Conservation (phyloP, 208 protist species). For the Eutreptiella sp. region DNA sequence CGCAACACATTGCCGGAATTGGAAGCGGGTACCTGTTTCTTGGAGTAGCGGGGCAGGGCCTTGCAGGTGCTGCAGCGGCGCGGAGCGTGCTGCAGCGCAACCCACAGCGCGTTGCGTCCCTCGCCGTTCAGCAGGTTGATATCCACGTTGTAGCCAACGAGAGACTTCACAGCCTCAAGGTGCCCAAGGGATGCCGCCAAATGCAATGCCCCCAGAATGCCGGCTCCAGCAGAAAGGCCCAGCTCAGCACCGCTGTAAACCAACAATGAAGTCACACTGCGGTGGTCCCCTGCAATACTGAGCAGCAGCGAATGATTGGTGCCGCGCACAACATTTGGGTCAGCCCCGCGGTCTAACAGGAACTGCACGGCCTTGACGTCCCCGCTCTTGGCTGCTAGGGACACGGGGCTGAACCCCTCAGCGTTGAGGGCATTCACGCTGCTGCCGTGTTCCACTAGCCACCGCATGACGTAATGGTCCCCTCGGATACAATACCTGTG, state of each 20-base stretch:
- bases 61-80: no score
- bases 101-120: conserved; percentile 7
- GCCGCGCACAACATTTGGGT: background rate
- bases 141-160: conserved; percentile 10
- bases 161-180: conserved; percentile 11
- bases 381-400: conserved; percentile 5
- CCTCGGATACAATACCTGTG: conserved; percentile 1
- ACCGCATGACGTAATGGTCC: conserved; percentile 5
- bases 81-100: conserved; percentile 9
- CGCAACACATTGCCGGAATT: no score
- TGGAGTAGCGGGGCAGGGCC: no score
- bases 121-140: background rate
- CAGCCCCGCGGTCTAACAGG: conserved; percentile 9
- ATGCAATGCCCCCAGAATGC: conserved; percentile 6
- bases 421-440: background rate
- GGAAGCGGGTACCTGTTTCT: no score
- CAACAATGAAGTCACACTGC: background rate
- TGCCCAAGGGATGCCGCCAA: conserved; percentile 6
- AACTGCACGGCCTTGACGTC: background rate
- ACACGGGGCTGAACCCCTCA: background rate
- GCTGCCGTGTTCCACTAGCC: conserved; percentile 11
- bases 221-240: background rate
- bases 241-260: background rate
- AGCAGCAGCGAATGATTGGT: conserved; percentile 7
- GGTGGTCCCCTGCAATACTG: conserved; percentile 8